phyloP scores from a whole-genome alignment of 176 grass and related monocot species.

The Oryza australiensis region DNA sequence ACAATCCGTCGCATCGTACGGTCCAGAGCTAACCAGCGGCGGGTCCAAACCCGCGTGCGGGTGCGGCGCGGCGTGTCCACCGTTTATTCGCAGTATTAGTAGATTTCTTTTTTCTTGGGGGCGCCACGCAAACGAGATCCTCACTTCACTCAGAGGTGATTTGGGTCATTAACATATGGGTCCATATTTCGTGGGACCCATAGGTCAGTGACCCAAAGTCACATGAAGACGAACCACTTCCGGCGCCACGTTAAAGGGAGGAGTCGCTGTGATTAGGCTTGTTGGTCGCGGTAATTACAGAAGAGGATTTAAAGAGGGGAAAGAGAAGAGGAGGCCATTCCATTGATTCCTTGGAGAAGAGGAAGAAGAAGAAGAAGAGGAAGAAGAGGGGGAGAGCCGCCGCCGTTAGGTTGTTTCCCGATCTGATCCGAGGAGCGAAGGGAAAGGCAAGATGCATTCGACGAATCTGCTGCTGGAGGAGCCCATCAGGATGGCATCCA shows the following conservation, averaged over 20 bases:
- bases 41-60: background rate
- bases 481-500: slow-evolving; percentile 96
- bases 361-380: slow-evolving; percentile 38
- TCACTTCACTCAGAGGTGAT: too few relatives aligned
- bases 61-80: background rate
- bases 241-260: too few relatives aligned
- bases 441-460: slow-evolving; percentile 67
- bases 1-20: background rate
- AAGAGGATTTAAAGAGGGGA: background rate
- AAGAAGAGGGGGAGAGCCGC: background rate
- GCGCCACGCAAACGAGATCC: background rate
- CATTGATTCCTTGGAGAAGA: slow-evolving; percentile 37
- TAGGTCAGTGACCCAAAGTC: too few relatives aligned
- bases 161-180: too few relatives aligned
- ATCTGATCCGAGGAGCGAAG: slow-evolving; percentile 16
- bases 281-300: background rate
- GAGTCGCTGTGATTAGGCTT: too few relatives aligned
- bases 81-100: background rate
- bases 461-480: slow-evolving; percentile 91
- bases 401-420: background rate
- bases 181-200: too few relatives aligned
- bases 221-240: too few relatives aligned
- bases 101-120: background rate
- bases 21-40: background rate
- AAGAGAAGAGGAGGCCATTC: background rate